Percentiles rank a stretch among this genome's conserved stretches.
These are phyloP conservation scores for Chimonanthus praecox DNA, from an alignment of 164 flowering plant genomes.

Conservation along the genomic window DNA sequence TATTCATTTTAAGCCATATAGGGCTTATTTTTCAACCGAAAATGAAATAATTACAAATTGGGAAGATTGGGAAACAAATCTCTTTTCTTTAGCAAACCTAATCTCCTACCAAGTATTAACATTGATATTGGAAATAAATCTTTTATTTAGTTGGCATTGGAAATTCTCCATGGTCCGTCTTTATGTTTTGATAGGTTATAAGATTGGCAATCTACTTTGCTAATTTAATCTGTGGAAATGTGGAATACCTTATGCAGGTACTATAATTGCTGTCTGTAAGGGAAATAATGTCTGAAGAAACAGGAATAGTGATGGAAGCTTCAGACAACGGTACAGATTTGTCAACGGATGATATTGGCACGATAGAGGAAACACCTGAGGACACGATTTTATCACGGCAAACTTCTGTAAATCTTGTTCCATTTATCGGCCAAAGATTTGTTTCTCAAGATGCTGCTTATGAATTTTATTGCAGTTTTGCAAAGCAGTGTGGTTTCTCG, in stretches of 20 bases:
- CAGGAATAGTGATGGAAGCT: conserved; percentile 36
- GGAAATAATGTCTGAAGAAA: conserved; percentile 43
- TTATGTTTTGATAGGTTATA: background rate
- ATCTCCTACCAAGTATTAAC: no score
- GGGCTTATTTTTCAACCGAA: no score
- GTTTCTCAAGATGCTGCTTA: conserved; percentile 87
- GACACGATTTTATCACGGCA: conserved; percentile 67
- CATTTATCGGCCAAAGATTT: conserved; percentile 83
- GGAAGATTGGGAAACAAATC: no score
- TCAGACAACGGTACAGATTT: conserved; percentile 64
- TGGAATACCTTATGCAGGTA: conserved; percentile 19
- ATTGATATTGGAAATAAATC: no score
- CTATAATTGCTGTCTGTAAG: conserved; percentile 11
- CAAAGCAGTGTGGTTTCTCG: conserved; percentile 83
- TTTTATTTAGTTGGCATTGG: background rate
- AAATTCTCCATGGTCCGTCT: background rate
- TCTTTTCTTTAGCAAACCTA: no score
- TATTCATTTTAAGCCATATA: no score
- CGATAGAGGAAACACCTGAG: conserved; percentile 59
- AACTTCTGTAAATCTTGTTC: conserved; percentile 72
- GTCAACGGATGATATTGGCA: conserved; percentile 57
- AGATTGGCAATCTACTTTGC: background rate
- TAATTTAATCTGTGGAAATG: conserved; percentile 2
- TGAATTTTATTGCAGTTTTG: conserved; percentile 81
- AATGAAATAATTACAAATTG: no score